Base-by-base conservation (phyloP, 768 basidiomycete species). In the Pulveroboletus sp. region DNA sequence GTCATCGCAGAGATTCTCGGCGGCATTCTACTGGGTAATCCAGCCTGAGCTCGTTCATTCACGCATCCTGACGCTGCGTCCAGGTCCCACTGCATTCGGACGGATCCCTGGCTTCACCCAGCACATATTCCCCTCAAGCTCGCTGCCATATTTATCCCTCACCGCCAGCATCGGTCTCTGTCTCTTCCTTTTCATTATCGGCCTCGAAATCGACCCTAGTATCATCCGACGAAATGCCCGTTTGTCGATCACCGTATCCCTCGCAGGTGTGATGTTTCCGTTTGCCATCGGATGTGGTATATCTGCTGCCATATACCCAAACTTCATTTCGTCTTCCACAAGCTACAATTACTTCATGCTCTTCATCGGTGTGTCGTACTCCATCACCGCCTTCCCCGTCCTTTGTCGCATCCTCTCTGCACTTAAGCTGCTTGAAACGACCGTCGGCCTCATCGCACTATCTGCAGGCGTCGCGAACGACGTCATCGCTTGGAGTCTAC, bases 1-100 rank as follows among this genome's bases (percentile, higher is more conserved):
- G 94, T 97, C 52, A 92, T 96, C 46, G 83, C 93, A 37, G 94
- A 97, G 66, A 86, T 96, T 51, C 80, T 97, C 48, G 91, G 85
- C 0, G 95, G 95, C 18, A 83, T 98, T 56, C 60, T 97, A 18
- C 77, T 97, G 10, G 93, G 93, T 37, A 39, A 21, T 14, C 17
- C 70, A 69, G 0, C 71, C 9, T 3, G 4, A 15, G 3, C n/a
- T 9, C 12, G 1, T 90, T 38, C 10, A 6, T 6, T 64, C 15
- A 1, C 83, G 87, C 8, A 88, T 90, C 32, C 47, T 55, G 8
- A 56, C 37, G 5, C 11, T 17, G 11, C 3, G 0, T n/a, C 17
- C 41, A 33, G 68, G 66, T 6, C 76, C 77, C 11, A 85, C 83
- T 7, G 77, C 76, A 0, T 73, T 84, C 52, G 89, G 94, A 14